phyloP scores from a whole-genome alignment of 257 asterid species.

The Solanum tarijense region DNA sequence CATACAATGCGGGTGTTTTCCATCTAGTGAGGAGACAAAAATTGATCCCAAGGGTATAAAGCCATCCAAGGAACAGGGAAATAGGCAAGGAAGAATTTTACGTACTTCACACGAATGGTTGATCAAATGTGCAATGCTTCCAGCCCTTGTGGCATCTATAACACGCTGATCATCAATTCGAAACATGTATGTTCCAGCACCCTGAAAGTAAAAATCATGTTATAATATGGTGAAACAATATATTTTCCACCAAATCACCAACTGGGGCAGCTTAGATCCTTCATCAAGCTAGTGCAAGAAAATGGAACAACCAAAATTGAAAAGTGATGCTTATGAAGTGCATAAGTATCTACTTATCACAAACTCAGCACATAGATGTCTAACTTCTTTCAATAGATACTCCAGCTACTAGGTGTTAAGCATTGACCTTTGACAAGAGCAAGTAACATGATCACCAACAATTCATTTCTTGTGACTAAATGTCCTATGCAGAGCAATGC shows the following conservation, averaged over 20 bases:
- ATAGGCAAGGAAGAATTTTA: not conserved
- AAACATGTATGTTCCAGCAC: conserved; percentile 99
- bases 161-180: conserved; percentile 86
- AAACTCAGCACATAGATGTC: not conserved
- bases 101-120: conserved; percentile 98
- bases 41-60: not conserved
- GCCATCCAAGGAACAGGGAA: not conserved
- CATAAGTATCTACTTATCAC: not conserved
- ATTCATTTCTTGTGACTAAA: not conserved
- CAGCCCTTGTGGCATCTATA: conserved; percentile 93
- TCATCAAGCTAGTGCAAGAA: conserved; percentile 3
- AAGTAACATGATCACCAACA: not conserved
- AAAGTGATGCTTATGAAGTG: not conserved
- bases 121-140: conserved; percentile 94
- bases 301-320: not conserved
- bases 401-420: not conserved
- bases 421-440: not conserved
- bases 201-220: conserved; percentile 36
- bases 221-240: not conserved
- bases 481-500: not conserved
- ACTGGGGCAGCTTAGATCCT: not conserved
- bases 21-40: not conserved
- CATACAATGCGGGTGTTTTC: not conserved
- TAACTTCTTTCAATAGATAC: not conserved
- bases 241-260: not conserved